Base-by-base conservation (phyloP, 805 yeast genomes). In the Candida pseudoglaebosa region DNA sequence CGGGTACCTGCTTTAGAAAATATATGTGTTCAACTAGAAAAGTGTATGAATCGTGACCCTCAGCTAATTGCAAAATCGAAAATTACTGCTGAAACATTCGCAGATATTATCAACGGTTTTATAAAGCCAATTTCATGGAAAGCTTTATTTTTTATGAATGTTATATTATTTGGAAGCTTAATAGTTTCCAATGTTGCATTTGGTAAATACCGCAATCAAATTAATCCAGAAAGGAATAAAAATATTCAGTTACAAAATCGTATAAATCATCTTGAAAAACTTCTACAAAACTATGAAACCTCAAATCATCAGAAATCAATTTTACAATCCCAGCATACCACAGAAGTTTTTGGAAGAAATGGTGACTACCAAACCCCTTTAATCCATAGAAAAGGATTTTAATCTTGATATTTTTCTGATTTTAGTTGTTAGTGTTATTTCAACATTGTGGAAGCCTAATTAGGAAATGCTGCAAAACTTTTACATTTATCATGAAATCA, bases 41-140 rank as follows among this genome's bases (percentile, higher is more conserved):
- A 72, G 41, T 93, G 99, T 57, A 86, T 87, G 89, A 77, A 80
- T 49, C 64, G 80, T 35, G 91, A 87, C 45, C 90, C 95, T 7
- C 72, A 75, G 49, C 62, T 39, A 57, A 71, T 81, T 9, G 90
- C 86, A 3, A 73, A 78, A 35, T 84, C 91, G 1, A 72, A 71
- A 43, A 73, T 88, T 39, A 80, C 89, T 34, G 95, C 95, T 0
- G 89, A 82, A 54, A 82, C 91, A 0, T 71, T 87, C 49, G 95
- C 95, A 1, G 91, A 84, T 45, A 84, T 86, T 5, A 65, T 88
- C 32, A 84, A 88, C 59, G 79, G 89, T 1, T 87, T 87, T 50
- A 61, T 85, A 16, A 76, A 72, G 41, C 83, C 86, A 2, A 81
- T 87, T 28, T 76, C 82, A 22, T 74, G 85, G 75, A 82, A 84